Conservation (phyloP, 352 stramenopile species). For the Globisporangium echinulatum region DNA sequence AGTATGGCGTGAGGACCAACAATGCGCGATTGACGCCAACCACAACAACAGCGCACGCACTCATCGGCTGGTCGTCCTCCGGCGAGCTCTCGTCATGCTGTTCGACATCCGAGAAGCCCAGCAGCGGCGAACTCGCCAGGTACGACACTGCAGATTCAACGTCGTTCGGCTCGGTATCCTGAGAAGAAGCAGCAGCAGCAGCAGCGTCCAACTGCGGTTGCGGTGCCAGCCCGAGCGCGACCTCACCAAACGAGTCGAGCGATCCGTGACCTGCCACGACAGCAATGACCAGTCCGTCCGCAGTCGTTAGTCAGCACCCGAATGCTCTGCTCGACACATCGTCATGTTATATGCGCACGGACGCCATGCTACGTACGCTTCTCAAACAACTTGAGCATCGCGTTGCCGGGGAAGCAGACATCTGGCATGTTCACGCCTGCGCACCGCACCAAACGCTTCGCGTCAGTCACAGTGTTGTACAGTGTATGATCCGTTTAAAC, state of each 20-base stretch:
- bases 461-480: slow-evolving; percentile 4
- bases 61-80: slow-evolving; percentile 13
- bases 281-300: background rate
- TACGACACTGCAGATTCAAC: slow-evolving; percentile 5
- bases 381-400: slow-evolving; percentile 38
- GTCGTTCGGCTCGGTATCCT: background rate
- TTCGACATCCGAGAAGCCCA: slow-evolving; percentile 12
- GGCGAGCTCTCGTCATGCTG: slow-evolving; percentile 12
- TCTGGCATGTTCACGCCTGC: slow-evolving; percentile 25
- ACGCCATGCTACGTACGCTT: slow-evolving; percentile 21
- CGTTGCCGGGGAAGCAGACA: slow-evolving; percentile 22
- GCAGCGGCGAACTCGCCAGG: slow-evolving; percentile 4
- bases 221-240: slow-evolving; percentile 13
- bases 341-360: background rate
- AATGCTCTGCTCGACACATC: background rate
- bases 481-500: background rate
- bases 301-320: background rate
- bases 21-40: background rate
- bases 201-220: background rate
- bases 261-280: slow-evolving; percentile 25
- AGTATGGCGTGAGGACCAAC: background rate
- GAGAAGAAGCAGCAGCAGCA: background rate
- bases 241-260: slow-evolving; percentile 28
- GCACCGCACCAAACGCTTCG: slow-evolving; percentile 1
- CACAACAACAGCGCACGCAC: background rate